A percentile compares a stretch with the other conserved stretches of the same genome.
phyloP scores from a whole-genome alignment of 176 grass and related monocot genomes.

The Poa annua region DNA sequence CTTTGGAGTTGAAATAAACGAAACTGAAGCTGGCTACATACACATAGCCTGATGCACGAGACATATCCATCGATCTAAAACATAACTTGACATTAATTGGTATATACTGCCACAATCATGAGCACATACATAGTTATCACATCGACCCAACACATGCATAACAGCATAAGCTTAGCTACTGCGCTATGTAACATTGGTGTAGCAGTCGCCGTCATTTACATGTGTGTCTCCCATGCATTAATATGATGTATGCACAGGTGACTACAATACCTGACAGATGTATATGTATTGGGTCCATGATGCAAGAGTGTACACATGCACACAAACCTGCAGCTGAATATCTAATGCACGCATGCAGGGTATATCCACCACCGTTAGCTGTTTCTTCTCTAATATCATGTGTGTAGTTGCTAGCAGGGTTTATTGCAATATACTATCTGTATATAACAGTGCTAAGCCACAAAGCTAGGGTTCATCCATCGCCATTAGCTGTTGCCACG shows the following conservation, averaged over 20 bases:
- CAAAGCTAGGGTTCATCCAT: neutral
- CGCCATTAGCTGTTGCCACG: neutral
- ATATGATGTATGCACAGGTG: neutral
- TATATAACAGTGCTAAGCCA: neutral
- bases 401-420: neutral
- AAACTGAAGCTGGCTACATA: neutral
- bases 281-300: neutral
- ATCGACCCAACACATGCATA: neutral
- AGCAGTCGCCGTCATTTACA: conserved; percentile 17
- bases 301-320: neutral
- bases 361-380: too few relatives aligned
- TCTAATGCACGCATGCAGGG: neutral
- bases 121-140: neutral
- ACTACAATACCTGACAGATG: neutral
- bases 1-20: too few relatives aligned
- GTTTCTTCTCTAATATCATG: neutral
- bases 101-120: conserved; percentile 28
- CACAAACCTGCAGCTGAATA: neutral
- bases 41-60: neutral
- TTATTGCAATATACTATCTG: neutral
- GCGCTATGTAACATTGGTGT: neutral
- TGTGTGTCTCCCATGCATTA: conserved; percentile 16
- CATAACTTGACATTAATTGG: neutral
- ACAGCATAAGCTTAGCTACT: neutral
- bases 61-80: neutral